Conservation (phyloP, 805 yeast species). For the Starmerella cellae region DNA sequence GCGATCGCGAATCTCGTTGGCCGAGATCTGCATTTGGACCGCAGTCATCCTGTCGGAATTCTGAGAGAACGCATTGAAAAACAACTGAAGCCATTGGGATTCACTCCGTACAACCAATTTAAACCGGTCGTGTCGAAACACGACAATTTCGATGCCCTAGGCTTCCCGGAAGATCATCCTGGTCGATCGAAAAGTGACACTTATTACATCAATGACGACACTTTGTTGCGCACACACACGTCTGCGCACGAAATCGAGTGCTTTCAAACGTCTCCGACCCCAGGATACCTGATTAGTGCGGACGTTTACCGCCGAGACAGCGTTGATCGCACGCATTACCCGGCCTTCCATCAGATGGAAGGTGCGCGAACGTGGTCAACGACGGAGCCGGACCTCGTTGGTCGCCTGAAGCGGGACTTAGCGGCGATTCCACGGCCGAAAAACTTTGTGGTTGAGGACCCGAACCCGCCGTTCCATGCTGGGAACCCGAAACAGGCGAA, state of each 20-base stretch:
- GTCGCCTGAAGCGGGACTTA: constrained; percentile 44
- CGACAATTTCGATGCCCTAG: constrained; percentile 84
- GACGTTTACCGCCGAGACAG: constrained; percentile 95
- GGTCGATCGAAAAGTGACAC: constrained; percentile 90
- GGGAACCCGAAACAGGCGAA: constrained; percentile 69
- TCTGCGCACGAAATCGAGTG: constrained; percentile 93
- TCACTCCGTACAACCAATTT: constrained; percentile 64
- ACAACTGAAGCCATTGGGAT: constrained; percentile 50
- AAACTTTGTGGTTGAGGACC: constrained; percentile 61
- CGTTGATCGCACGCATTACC: constrained; percentile 90
- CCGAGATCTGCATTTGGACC: constrained; percentile 58
- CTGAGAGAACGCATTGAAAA: constrained; percentile 59
- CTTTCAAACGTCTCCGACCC: constrained; percentile 49
- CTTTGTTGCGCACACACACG: constrained; percentile 80
- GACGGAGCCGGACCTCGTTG: constrained; percentile 31
- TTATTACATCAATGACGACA: constrained; percentile 64
- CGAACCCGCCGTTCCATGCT: constrained; percentile 40
- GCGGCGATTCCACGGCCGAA: constrained; percentile 50
- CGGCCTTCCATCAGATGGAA: constrained; percentile 96
- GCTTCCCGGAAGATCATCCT: constrained; percentile 84
- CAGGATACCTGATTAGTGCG: constrained; percentile 86
- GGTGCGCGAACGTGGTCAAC: constrained; percentile 82
- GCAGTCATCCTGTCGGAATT: constrained; percentile 82
- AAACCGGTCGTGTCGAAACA: constrained; percentile 67
- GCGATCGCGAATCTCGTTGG: constrained; percentile 55